Conservation (phyloP, 768 basidiomycete species). For the Termitomyces sp. region DNA sequence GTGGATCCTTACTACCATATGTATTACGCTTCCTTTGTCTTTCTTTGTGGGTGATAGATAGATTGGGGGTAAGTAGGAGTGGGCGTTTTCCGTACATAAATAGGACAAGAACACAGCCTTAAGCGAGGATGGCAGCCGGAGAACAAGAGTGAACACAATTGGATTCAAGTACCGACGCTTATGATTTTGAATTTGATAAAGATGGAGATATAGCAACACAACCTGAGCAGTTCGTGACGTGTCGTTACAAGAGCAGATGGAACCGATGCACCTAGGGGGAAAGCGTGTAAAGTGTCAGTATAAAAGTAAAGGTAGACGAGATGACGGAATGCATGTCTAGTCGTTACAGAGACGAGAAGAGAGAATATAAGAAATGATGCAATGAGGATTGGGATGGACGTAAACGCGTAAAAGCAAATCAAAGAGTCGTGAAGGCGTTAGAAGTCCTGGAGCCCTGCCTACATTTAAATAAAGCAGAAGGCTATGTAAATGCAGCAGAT, state of each 20-base stretch:
- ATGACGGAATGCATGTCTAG: constrained; percentile 59
- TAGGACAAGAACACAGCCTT: background rate
- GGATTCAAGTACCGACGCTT: background rate
- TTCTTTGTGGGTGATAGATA: background rate
- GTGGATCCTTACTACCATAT: background rate
- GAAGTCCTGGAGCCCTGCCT: constrained; percentile 8
- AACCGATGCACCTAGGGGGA: background rate
- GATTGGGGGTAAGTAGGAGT: background rate
- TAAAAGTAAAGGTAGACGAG: constrained; percentile 21
- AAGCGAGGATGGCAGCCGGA: background rate
- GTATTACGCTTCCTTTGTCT: background rate
- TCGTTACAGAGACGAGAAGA: constrained; percentile 51
- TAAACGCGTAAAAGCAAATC: constrained; percentile 11
- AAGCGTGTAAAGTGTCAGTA: background rate
- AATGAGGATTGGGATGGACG: constrained; percentile 9
- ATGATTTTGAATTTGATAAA: background rate
- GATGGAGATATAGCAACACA: constrained; percentile 3
- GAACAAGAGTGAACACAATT: background rate
- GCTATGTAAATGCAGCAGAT: constrained; percentile 15
- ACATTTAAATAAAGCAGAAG: constrained; percentile 8
- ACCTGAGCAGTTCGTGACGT: constrained; percentile 8
- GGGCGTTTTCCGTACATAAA: background rate
- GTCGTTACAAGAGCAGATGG: constrained; percentile 7
- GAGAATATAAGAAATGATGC: constrained; percentile 2
- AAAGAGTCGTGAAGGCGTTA: constrained; percentile 17